Base-by-base conservation (phyloP, 2,329 filamentous ascomycete genomes). In the Calonectria crousiana region DNA sequence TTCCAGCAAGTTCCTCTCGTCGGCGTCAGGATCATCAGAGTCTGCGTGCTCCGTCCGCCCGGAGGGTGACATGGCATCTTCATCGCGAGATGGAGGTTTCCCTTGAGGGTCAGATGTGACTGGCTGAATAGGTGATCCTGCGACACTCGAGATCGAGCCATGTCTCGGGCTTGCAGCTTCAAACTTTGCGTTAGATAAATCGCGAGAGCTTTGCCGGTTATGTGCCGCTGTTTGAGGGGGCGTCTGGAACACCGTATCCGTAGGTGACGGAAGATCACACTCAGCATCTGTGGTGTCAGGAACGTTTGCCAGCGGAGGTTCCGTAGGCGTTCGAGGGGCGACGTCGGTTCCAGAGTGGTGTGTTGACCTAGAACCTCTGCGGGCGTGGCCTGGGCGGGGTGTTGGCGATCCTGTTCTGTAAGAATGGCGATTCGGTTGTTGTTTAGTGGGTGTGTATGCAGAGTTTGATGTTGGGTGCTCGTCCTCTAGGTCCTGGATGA, bases 401-500 rank as follows among this genome's bases (percentile, higher is more conserved):
- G 79, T 79, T 41, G 83, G 79, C 11, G 82, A 84, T 9, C 80
- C 78, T 13, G 78, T 73, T 51, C 76, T 74, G 52, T 75, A 78
- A 71, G 79, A 79, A 34, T 76, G 74, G 13, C 76, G 74, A 30
- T 75, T 78, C 26, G 75, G 67, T 70, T 76, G 82, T 77, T 65
- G 82, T 75, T 80, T 82, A 16, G 73, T 77, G n/a, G 81, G 80
- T 6, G 80, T 79, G 23, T 74, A 74, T 18, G 73, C 76, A 11
- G 66, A 34, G 28, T 72, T 68, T 47, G 72, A 47, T 16, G 70
- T 77, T 41, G 81, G 80, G 36, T 77, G 75, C 56, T 98, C 96
- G 78, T 98, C 95, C 69, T 96, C 94, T 11, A 98, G 87, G 82
- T 99, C 97, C 84, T 95, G 90, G 6, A 92, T 88, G 26, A 99